A percentile compares a stretch with the other conserved stretches of the same genome.
These are phyloP conservation scores for Mycosphaerella arachidis DNA, from an alignment of 2,329 filamentous ascomycete species.

Conservation along the genomic window DNA sequence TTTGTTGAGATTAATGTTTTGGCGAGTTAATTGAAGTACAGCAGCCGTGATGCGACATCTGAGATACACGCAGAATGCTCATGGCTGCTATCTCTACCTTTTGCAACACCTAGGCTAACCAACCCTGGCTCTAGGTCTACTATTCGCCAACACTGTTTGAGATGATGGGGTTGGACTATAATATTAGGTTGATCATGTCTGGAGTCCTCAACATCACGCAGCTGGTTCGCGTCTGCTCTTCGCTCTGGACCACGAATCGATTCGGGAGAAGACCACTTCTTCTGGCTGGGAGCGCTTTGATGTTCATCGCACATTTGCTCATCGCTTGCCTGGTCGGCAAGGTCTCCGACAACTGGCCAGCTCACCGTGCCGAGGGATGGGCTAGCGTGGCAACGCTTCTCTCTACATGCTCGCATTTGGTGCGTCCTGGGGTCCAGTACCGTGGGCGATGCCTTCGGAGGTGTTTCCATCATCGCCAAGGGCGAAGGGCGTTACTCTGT, in stretches of 20 bases:
- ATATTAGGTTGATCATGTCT: too few species aligned
- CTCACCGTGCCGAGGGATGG: conserved; percentile 47
- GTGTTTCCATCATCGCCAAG: conserved; percentile 60
- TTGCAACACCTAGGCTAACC: too few species aligned
- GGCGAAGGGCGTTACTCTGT: conserved; percentile 59
- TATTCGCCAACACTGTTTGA: conserved; percentile 45
- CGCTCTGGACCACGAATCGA: conserved; percentile 42
- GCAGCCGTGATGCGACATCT: too few species aligned
- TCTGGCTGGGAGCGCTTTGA: conserved; percentile 42
- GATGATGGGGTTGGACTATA: conserved; percentile 25
- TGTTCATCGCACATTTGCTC: conserved; percentile 46
- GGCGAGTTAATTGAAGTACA: conserved; percentile 29
- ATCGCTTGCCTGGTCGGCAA: conserved; percentile 53
- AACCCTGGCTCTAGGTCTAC: too few species aligned
- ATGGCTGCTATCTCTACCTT: conserved; percentile 44
- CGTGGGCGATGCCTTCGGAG: conserved; percentile 44
- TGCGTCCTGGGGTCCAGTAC: conserved; percentile 44
- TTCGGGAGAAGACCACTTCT: conserved; percentile 40
- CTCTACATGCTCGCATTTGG: conserved; percentile 47
- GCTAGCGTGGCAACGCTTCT: conserved; percentile 28
- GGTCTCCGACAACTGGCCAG: conserved; percentile 41
- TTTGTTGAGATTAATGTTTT: conserved; percentile 42
- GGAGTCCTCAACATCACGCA: conserved; percentile 40
- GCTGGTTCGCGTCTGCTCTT: conserved; percentile 38
- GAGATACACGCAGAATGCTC: too few species aligned